Evolutionary conservation across 345 rosid species (phyloP), one percentile per base, ranked within the genome.

Genomic region (Boechera divaricarpa): DNA sequence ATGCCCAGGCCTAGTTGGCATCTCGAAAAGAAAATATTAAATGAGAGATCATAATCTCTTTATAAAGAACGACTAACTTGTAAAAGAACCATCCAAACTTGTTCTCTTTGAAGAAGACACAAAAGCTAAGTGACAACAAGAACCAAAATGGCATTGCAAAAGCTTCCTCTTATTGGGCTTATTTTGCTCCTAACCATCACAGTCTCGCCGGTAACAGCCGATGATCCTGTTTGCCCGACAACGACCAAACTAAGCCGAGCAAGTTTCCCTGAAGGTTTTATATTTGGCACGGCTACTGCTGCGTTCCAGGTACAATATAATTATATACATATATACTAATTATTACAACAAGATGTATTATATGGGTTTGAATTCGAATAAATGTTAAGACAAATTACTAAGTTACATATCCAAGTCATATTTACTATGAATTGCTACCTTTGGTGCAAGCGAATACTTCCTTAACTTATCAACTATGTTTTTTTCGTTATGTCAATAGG

Each of bases 261-360:
- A 51, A 63, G 71, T 44, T 60, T 80, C 21, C 73, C 69, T 26
- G 10, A 13, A 10, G 81, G 69, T 31, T 79, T 81, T 42, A 0
- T 74, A 4, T 79, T 79, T 48, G 82, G 82, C 29, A 79, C 82
- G 0, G 82, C 82, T 6, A 73, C 82, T n/a, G 69, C 82, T 1
- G 41, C 82, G 7, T 79, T 54, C 33, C 82, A 79, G 75, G 82
- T 78, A 39, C 9, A 33, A 28, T 68, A 53, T 35, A 35, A 1
- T 39, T 10, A 39, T 39, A 39, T 39, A 39, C 5, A 42, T 42
- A 13, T 45, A 4, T 45, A 45, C n/a, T 42, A 42, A 2, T 28
- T 28, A 28, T 28, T 28, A 28, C 29, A 28, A 21, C 24, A 21
- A 28, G 2, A 2, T 28, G 29, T 28, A 28, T 28, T 28, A 28